Conservation (phyloP, 1,139 yeast species). For the Zygoascus meyerae region DNA sequence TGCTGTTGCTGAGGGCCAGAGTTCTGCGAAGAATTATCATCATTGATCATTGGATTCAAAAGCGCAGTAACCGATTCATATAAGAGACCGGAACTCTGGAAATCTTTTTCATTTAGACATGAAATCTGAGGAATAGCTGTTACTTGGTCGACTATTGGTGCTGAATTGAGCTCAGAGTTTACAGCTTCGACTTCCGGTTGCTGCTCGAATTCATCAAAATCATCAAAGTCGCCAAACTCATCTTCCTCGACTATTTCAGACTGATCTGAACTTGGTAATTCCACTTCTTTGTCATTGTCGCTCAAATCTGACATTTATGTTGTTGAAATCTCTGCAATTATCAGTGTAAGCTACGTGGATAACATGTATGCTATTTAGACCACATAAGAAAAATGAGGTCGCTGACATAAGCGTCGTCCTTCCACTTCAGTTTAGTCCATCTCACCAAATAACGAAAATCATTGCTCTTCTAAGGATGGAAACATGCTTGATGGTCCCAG, state of each 20-base stretch:
- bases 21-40: background rate
- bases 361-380: too few species aligned
- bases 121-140: constrained; percentile 13
- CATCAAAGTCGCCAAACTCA: constrained; percentile 26
- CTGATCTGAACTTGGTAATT: background rate
- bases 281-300: too few species aligned
- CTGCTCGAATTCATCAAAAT: constrained; percentile 20
- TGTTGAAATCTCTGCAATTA: too few species aligned
- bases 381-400: too few species aligned
- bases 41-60: background rate
- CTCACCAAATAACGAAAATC: too few species aligned
- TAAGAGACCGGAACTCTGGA: constrained; percentile 11
- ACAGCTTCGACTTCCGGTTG: constrained; percentile 8
- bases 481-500: too few species aligned
- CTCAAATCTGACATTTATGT: too few species aligned
- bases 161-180: background rate
- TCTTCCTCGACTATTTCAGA: constrained; percentile 15
- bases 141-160: constrained; percentile 1
- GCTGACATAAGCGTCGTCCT: too few species aligned
- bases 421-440: too few species aligned
- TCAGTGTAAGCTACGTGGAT: too few species aligned
- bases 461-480: too few species aligned
- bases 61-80: constrained; percentile 11
- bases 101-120: constrained; percentile 12
- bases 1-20: constrained; percentile 1